Evolutionary conservation across 2,329 filamentous ascomycete species (phyloP).

Genomic region (Exophiala sp.): DNA sequence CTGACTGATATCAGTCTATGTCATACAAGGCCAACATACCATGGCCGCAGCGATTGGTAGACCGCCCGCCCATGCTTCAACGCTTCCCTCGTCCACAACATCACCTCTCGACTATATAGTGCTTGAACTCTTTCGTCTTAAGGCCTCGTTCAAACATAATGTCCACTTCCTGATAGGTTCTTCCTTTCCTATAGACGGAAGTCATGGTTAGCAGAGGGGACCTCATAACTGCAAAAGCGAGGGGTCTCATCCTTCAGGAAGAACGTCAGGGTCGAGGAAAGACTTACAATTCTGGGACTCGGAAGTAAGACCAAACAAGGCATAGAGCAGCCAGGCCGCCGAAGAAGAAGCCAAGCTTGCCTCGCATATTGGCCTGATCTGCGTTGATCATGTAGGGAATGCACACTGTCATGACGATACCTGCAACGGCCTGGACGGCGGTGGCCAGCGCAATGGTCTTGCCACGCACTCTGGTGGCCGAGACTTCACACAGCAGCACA

Average conservation of each 20-base stretch:
- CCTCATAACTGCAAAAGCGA: too few relatives aligned
- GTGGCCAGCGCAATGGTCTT: conserved; percentile 44
- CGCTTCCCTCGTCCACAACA: too few relatives aligned
- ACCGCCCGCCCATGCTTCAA: too few relatives aligned
- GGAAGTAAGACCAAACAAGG: conserved; percentile 35
- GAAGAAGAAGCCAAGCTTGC: conserved; percentile 33
- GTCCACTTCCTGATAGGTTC: conserved; percentile 33
- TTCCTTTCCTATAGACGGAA: conserved; percentile 20
- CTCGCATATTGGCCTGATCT: conserved; percentile 30
- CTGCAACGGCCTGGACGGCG: conserved; percentile 36
- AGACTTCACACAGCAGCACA: conserved; percentile 44
- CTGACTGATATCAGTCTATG: too few relatives aligned
- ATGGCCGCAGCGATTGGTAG: too few relatives aligned
- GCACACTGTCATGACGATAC: conserved; percentile 38
- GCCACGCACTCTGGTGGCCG: conserved; percentile 39
- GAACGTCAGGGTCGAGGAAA: conserved; percentile 1
- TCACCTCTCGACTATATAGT: conserved; percentile 18
- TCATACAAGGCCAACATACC: too few relatives aligned
- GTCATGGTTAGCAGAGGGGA: background rate
- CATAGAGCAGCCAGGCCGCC: conserved; percentile 28
- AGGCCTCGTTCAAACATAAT: conserved; percentile 30
- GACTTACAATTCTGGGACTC: conserved; percentile 29
- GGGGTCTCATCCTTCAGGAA: background rate
- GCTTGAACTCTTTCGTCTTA: conserved; percentile 26
- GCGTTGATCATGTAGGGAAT: conserved; percentile 35